Percentiles rank a stretch among this genome's conserved stretches.
Evolutionary conservation across 768 basidiomycete genomes (phyloP).

Genomic region (Boletus vinaceobasis): DNA sequence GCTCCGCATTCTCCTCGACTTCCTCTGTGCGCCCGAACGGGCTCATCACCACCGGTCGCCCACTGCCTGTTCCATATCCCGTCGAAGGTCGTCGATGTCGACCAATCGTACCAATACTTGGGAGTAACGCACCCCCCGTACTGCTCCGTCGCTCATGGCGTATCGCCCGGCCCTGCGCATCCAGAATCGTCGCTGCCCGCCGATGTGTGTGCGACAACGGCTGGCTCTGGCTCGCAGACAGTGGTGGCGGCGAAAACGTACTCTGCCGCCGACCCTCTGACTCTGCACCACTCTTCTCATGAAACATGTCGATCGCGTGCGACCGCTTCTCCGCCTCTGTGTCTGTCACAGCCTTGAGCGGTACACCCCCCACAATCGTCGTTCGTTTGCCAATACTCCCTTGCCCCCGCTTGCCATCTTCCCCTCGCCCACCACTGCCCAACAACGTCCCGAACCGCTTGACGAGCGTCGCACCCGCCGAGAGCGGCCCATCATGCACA

Average conservation of each 20-base stretch:
- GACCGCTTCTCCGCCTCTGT: slow-evolving; percentile 31
- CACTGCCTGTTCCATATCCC: slow-evolving; percentile 42
- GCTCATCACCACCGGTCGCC: slow-evolving; percentile 36
- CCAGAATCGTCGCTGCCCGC: slow-evolving; percentile 73
- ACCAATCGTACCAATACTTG: slow-evolving; percentile 51
- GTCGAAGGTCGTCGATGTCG: slow-evolving; percentile 71
- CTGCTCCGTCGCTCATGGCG: slow-evolving; percentile 77
- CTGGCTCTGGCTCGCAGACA: slow-evolving; percentile 49
- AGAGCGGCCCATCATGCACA: slow-evolving; percentile 34
- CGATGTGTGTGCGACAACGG: slow-evolving; percentile 61
- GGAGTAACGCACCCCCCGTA: slow-evolving; percentile 60
- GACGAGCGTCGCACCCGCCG: slow-evolving; percentile 69
- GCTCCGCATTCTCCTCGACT: slow-evolving; percentile 47
- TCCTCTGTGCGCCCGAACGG: slow-evolving; percentile 51
- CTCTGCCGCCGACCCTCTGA: slow-evolving; percentile 19
- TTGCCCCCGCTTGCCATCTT: slow-evolving; percentile 41
- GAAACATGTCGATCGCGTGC: slow-evolving; percentile 16
- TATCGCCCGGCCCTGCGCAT: slow-evolving; percentile 58
- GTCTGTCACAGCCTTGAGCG: slow-evolving; percentile 38
- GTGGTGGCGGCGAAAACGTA: slow-evolving; percentile 28
- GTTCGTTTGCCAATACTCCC: slow-evolving; percentile 42
- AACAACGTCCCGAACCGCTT: slow-evolving; percentile 74
- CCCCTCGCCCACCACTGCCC: slow-evolving; percentile 40
- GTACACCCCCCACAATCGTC: slow-evolving; percentile 46
- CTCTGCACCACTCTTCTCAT: slow-evolving; percentile 24